These are phyloP conservation scores for Prunus kanzakura DNA, from an alignment of 306 rosid species.

Conservation along the genomic window DNA sequence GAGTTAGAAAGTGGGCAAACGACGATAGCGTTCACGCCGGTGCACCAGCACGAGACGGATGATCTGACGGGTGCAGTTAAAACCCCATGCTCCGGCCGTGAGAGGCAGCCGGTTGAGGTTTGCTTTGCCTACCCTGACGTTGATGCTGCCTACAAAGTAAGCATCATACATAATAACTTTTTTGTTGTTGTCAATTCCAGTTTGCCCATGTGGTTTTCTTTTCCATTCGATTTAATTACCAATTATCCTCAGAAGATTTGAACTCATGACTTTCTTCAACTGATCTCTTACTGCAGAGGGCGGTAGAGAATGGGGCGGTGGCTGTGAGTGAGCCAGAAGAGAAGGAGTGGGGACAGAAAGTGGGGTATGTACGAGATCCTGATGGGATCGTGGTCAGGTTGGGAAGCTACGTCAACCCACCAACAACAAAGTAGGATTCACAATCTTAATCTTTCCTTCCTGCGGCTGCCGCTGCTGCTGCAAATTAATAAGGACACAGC, in stretches of 20 bases:
- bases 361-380: slow-evolving; percentile 73
- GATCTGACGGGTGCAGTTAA: slow-evolving; percentile 64
- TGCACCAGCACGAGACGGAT: slow-evolving; percentile 73
- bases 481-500: too few relatives aligned
- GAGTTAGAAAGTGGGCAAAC: slow-evolving; percentile 78
- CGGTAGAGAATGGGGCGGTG: slow-evolving; percentile 83
- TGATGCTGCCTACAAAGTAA: slow-evolving; percentile 72
- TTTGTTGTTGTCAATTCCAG: too few relatives aligned
- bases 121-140: slow-evolving; percentile 68
- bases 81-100: slow-evolving; percentile 24
- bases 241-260: too few relatives aligned
- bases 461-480: too few relatives aligned
- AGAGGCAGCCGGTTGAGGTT: slow-evolving; percentile 60
- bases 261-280: too few relatives aligned
- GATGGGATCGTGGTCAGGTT: slow-evolving; percentile 78
- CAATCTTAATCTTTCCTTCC: too few relatives aligned
- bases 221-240: too few relatives aligned
- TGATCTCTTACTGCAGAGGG: slow-evolving; percentile 38
- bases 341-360: slow-evolving; percentile 88
- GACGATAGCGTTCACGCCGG: slow-evolving; percentile 81
- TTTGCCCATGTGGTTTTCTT: too few relatives aligned
- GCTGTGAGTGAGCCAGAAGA: slow-evolving; percentile 63
- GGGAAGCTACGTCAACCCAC: slow-evolving; percentile 61
- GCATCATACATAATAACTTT: too few relatives aligned
- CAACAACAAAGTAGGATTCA: slow-evolving; percentile 7